phyloP scores from a whole-genome alignment of 2,329 filamentous ascomycete genomes.

The Aureobasidium sp. region DNA sequence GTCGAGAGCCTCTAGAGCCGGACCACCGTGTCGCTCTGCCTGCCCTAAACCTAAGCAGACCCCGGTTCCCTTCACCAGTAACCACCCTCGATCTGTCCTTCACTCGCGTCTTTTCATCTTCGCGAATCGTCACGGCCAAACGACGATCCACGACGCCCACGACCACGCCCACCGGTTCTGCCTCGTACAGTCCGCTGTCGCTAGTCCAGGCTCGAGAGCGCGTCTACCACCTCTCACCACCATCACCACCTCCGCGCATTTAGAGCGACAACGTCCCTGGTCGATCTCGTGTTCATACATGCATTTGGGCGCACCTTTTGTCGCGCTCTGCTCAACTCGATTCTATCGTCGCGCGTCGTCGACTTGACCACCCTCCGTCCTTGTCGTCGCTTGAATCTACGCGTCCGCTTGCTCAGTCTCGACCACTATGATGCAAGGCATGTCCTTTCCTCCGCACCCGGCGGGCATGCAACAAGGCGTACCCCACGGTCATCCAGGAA shows the following conservation, averaged over 20 bases:
- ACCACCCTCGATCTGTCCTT: neutral
- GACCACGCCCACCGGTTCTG: conserved; percentile 4
- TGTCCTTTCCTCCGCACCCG: conserved; percentile 56
- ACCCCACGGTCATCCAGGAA: conserved; percentile 54
- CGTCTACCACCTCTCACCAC: neutral
- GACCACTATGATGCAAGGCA: conserved; percentile 30
- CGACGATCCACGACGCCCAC: neutral
- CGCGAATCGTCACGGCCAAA: neutral
- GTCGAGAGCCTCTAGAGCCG: neutral
- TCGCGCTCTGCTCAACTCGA: neutral
- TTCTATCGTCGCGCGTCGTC: neutral
- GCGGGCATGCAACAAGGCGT: conserved; percentile 64
- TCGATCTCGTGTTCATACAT: neutral
- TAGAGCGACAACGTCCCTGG: neutral
- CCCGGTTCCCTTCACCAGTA: conserved; percentile 1
- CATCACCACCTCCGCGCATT: neutral
- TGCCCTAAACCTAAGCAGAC: conserved; percentile 1
- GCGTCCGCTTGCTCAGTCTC: neutral
- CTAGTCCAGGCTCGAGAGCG: neutral
- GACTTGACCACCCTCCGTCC: neutral
- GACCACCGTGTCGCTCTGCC: neutral
- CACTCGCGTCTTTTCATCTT: neutral
- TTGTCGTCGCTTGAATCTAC: neutral
- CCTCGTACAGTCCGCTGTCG: neutral
- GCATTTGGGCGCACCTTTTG: neutral